These are phyloP conservation scores for Pleurotus tuber-regium DNA, from an alignment of 768 basidiomycete genomes.

Conservation along the genomic window DNA sequence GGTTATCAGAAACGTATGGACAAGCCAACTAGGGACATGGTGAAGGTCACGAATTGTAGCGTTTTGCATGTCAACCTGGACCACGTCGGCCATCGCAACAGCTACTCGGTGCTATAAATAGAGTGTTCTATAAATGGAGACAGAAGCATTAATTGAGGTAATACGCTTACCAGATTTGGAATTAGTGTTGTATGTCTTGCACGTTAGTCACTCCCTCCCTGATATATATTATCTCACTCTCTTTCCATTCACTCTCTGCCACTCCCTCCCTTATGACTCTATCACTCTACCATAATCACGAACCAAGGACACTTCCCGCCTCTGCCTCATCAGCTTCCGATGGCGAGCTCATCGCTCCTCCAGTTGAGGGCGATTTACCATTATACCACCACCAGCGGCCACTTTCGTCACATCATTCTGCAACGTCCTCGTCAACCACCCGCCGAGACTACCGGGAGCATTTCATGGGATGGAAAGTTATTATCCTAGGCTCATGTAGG, in stretches of 20 bases:
- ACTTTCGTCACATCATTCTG: background rate
- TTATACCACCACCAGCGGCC: slow-evolving; percentile 5
- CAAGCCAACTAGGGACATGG: too few species aligned
- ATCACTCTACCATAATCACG: background rate
- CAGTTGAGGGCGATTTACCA: background rate
- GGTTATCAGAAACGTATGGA: too few species aligned
- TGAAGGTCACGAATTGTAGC: too few species aligned
- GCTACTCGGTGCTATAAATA: too few species aligned
- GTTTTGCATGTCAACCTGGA: too few species aligned
- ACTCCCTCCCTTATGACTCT: background rate
- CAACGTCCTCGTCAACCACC: background rate
- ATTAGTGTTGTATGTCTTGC: background rate
- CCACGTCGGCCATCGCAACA: too few species aligned
- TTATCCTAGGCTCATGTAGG: slow-evolving; percentile 59
- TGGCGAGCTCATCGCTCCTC: background rate
- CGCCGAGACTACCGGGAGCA: background rate
- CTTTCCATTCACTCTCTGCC: background rate
- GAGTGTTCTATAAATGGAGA: too few species aligned
- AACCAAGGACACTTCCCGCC: background rate
- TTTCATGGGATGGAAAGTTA: slow-evolving; percentile 46
- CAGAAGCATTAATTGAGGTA: background rate
- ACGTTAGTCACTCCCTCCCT: background rate
- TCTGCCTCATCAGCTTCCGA: background rate
- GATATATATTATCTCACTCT: background rate
- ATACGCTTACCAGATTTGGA: background rate